Evolutionary conservation across 2,329 filamentous ascomycete species (phyloP).

Genomic region (Albophoma yamanashiensis): DNA sequence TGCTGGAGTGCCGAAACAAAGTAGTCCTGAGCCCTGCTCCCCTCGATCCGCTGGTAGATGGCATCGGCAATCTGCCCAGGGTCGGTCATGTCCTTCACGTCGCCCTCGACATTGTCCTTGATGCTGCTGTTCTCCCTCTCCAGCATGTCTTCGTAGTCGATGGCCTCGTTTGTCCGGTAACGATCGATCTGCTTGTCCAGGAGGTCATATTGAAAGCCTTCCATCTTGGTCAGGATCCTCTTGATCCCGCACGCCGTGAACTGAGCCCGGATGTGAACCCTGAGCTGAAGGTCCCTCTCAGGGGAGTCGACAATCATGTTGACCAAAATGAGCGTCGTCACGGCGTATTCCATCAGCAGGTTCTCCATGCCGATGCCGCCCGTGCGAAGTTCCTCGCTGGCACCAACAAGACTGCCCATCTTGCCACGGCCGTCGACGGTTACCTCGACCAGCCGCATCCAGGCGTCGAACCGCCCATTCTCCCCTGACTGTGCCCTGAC

Average conservation of each 20-base stretch:
- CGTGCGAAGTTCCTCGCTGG: constrained; percentile 89
- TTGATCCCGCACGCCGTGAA: constrained; percentile 95
- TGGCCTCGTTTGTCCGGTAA: constrained; percentile 87
- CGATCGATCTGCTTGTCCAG: constrained; percentile 97
- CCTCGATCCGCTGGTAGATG: constrained; percentile 74
- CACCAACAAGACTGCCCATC: constrained; percentile 96
- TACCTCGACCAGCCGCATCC: constrained; percentile 98
- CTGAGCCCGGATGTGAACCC: constrained; percentile 90
- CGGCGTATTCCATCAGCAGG: constrained; percentile 95
- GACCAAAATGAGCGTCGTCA: constrained; percentile 86
- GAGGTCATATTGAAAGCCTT: constrained; percentile 93
- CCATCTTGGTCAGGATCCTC: constrained; percentile 92
- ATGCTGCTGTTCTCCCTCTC: constrained; percentile 85
- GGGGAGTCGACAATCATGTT: constrained; percentile 95
- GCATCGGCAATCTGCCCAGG: constrained; percentile 89
- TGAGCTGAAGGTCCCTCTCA: constrained; percentile 76
- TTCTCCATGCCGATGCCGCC: constrained; percentile 99
- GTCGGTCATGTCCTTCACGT: constrained; percentile 85
- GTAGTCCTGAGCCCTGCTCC: constrained; percentile 84
- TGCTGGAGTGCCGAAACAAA: constrained; percentile 94
- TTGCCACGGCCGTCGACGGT: constrained; percentile 95
- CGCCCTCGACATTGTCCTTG: constrained; percentile 76
- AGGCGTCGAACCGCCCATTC: constrained; percentile 92
- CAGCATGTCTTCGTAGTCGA: constrained; percentile 96
- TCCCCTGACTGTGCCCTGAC: constrained; percentile 83